These are phyloP conservation scores for Colletotrichum karsti DNA, from an alignment of 2,329 filamentous ascomycete genomes.

Conservation along the genomic window DNA sequence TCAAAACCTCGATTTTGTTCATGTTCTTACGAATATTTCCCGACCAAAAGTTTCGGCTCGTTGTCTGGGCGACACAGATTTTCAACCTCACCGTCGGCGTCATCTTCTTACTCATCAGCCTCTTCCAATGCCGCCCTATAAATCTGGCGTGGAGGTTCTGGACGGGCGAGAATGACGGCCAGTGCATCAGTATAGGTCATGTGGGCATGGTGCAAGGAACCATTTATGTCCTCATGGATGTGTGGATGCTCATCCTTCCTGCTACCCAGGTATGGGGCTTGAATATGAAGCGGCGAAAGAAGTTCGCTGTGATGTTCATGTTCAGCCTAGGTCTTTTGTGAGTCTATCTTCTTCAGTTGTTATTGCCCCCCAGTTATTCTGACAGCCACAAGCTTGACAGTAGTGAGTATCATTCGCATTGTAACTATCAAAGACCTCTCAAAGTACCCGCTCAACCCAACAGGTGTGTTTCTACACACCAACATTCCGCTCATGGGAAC, in stretches of 20 bases:
- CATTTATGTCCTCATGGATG: neutral
- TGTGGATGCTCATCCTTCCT: neutral
- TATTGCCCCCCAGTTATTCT: neutral
- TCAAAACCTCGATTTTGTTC: conserved; percentile 44
- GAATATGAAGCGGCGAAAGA: neutral
- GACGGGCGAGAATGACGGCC: neutral
- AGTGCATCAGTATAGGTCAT: neutral
- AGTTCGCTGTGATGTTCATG: neutral
- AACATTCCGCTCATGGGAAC: neutral
- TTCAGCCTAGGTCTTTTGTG: conserved; percentile 6
- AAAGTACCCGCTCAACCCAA: neutral
- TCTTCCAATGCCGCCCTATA: conserved; percentile 34
- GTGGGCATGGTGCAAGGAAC: neutral
- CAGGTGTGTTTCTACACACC: conserved; percentile 30
- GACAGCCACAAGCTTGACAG: neutral
- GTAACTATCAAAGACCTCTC: neutral
- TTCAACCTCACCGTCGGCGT: conserved; percentile 2
- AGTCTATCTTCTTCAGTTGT: neutral
- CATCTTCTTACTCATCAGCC: conserved; percentile 40
- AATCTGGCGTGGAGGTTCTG: neutral
- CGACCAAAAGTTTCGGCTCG: conserved; percentile 33
- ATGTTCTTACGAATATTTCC: conserved; percentile 48
- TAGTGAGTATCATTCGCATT: neutral
- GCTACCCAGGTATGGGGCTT: neutral
- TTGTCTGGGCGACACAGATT: conserved; percentile 30